Percentiles rank a stretch among this genome's conserved stretches.
These are phyloP conservation scores for Dothiorella sarmentorum DNA, from an alignment of 2,329 filamentous ascomycete genomes.

Conservation along the genomic window DNA sequence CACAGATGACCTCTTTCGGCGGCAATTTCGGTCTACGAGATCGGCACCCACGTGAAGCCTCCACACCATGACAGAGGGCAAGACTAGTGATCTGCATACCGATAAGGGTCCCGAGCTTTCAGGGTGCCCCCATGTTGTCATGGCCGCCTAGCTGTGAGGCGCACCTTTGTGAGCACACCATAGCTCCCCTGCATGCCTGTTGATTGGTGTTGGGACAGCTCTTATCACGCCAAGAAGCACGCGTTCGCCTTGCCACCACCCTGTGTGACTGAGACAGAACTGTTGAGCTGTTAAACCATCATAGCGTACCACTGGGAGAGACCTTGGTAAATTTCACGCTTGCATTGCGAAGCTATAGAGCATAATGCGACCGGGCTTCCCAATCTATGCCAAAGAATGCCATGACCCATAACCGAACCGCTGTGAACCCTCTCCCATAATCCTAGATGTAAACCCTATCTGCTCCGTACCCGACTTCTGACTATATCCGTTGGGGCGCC, in stretches of 20 bases:
- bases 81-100: slow-evolving; percentile 1
- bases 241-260: not conserved
- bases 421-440: not conserved
- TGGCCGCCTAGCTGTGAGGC: not conserved
- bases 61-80: not conserved
- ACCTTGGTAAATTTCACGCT: not conserved
- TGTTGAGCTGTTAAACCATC: not conserved
- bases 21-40: not conserved
- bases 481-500: not conserved
- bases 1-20: slow-evolving; percentile 5
- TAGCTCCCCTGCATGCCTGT: not conserved
- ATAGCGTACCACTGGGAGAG: too few species aligned
- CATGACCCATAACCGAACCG: slow-evolving; percentile 12
- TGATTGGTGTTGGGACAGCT: not conserved
- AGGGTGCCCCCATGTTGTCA: slow-evolving; percentile 9
- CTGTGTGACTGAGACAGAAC: not conserved
- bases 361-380: slow-evolving; percentile 2
- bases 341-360: slow-evolving; percentile 4
- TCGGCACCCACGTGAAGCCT: not conserved
- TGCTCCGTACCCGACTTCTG: slow-evolving; percentile 3
- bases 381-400: slow-evolving; percentile 17
- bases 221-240: slow-evolving; percentile 6
- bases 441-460: slow-evolving; percentile 6
- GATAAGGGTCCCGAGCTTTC: slow-evolving; percentile 11
- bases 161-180: not conserved